Base-by-base conservation (phyloP, 352 stramenopile genomes). In the Phytophthora kernoviae region DNA sequence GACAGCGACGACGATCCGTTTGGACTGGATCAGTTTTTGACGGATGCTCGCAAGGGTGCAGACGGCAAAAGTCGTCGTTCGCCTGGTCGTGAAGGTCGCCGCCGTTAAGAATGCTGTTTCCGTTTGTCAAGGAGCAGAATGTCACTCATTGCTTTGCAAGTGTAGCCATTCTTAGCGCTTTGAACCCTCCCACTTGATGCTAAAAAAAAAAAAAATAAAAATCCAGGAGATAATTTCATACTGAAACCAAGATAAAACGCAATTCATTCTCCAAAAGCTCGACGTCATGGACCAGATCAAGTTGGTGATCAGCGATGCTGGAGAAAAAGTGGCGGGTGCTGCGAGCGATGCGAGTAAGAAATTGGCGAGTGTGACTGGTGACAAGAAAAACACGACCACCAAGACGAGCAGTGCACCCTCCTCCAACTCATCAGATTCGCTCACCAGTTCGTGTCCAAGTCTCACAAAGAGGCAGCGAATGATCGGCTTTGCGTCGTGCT, bases 1-100 rank as follows among this genome's bases (percentile, higher is more conserved):
- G 65, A 69, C 36, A 84, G 77, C 34, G 75, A 77, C 21, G 75
- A 91, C 49, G 88, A 96, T 41, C 88, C 88, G 32, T 96, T 93
- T 32, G 87, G 85, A 15, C 61, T 96, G 24, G 88, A 94, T 52
- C 79, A 91, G 59, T 94, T 95, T 54, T 64, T 95, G 21, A 83
- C 81, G 11, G 84, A 95, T 32, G 86, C 86, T 9, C 79, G 86
- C 22, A 85, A 80, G 50, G 68, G 68, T 18, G 42, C 47, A 20
- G 62, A 69, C 18, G 59, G 75, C 24, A 36, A 58, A 21, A 43
- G 36, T 17, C 64, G 68, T 14, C 63, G 68, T 22, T 70, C 60
- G 11, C 41, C 59, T 45, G 54, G n/a, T 26, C 60, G 58, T 40
- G 64, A 68, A 40, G 68, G 73, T 55, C 62, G 62, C 40, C 72